Conservation (phyloP, 352 stramenopile genomes). For the Phytophthora cryptogea region DNA sequence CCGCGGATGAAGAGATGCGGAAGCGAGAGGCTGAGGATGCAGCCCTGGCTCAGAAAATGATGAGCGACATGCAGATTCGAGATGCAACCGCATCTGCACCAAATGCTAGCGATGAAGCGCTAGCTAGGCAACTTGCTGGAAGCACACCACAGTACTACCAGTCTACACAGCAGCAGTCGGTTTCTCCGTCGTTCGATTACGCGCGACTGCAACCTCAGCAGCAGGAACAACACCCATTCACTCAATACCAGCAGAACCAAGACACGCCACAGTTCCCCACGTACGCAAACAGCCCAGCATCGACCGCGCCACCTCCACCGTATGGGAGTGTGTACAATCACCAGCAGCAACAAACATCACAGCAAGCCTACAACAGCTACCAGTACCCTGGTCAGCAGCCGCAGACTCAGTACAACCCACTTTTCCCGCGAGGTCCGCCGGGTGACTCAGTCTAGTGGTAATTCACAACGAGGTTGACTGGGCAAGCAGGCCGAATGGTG, state of each 20-base stretch:
- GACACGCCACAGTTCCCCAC: slow-evolving; percentile 11
- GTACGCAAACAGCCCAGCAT: slow-evolving; percentile 33
- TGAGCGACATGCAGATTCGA: slow-evolving; percentile 63
- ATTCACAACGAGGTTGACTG: neutral
- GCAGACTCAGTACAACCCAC: slow-evolving; percentile 25
- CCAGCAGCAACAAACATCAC: slow-evolving; percentile 30
- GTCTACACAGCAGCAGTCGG: slow-evolving; percentile 17
- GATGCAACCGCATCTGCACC: slow-evolving; percentile 14
- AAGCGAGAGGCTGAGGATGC: slow-evolving; percentile 57
- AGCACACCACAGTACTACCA: slow-evolving; percentile 49
- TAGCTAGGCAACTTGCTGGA: slow-evolving; percentile 59
- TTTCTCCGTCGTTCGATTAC: slow-evolving; percentile 47
- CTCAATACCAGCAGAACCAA: slow-evolving; percentile 46
- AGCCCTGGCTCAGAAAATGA: slow-evolving; percentile 68
- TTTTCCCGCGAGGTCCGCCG: slow-evolving; percentile 22
- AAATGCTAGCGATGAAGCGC: slow-evolving; percentile 51
- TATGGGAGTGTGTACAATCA: slow-evolving; percentile 55
- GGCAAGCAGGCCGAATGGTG: no score
- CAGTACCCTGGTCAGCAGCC: slow-evolving; percentile 51
- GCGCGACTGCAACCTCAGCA: slow-evolving; percentile 38
- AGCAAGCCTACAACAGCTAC: slow-evolving; percentile 40
- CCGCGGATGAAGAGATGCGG: slow-evolving; percentile 55
- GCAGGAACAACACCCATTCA: slow-evolving; percentile 40
- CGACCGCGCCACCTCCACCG: slow-evolving; percentile 37
- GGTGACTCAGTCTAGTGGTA: slow-evolving; percentile 30